Conservation (phyloP, 768 basidiomycete species). For the Russula abietina region DNA sequence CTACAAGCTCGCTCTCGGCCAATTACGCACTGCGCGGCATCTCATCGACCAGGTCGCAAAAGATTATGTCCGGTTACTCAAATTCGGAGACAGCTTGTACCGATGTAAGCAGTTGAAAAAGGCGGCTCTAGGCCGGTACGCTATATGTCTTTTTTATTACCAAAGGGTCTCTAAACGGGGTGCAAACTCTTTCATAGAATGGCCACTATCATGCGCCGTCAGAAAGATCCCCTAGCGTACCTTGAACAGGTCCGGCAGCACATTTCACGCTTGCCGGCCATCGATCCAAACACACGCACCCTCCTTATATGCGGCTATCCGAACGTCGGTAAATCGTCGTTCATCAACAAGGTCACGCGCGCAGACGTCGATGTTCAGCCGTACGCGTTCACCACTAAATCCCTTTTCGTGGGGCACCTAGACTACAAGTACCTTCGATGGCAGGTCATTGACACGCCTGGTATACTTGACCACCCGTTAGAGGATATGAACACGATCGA, state of each 20-base stretch:
- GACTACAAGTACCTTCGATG: constrained; percentile 99
- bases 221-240: constrained; percentile 97
- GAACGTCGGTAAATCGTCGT: constrained; percentile 98
- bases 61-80: constrained; percentile 93
- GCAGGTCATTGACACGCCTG: constrained; percentile 99
- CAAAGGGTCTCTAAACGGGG: constrained; percentile 1
- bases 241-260: constrained; percentile 99
- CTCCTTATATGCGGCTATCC: constrained; percentile 98
- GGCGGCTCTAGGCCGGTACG: constrained; percentile 93
- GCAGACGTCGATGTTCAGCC: constrained; percentile 99
- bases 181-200: constrained; percentile 47
- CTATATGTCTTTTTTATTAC: constrained; percentile 21
- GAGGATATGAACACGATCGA: constrained; percentile 99
- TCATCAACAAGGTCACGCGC: constrained; percentile 99
- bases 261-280: constrained; percentile 94
- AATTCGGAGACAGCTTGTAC: constrained; percentile 97
- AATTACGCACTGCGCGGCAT: constrained; percentile 92
- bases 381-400: constrained; percentile 99
- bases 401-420: constrained; percentile 95
- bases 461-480: constrained; percentile 93
- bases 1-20: constrained; percentile 97
- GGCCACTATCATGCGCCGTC: constrained; percentile 98
- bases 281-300: constrained; percentile 97
- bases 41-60: constrained; percentile 96
- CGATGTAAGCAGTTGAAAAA: constrained; percentile 98